A percentile compares a stretch with the other conserved stretches of the same genome.
Conservation (phyloP, 352 stramenopile genomes). For the Phytophthora foliorum region DNA sequence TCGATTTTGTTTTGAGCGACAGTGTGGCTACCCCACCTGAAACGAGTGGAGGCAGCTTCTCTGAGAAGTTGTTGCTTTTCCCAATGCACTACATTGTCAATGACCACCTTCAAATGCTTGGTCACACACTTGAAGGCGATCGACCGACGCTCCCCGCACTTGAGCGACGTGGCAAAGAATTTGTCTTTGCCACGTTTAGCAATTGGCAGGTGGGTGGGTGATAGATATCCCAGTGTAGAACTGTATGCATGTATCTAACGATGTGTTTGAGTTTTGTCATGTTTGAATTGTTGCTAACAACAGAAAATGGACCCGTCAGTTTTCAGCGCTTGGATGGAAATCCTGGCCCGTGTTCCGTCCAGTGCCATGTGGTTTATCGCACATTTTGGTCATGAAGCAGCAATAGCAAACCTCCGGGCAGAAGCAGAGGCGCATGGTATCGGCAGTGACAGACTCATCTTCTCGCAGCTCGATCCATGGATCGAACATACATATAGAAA, state of each 20-base stretch:
- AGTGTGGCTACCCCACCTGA: conserved; percentile 60
- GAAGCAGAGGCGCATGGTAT: conserved; percentile 69
- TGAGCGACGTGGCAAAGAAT: conserved; percentile 19
- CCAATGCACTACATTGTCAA: conserved; percentile 87
- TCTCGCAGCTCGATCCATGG: conserved; percentile 69
- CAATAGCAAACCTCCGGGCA: conserved; percentile 51
- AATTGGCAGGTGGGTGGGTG: conserved; percentile 70
- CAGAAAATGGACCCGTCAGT: conserved; percentile 84
- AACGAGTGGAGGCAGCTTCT: conserved; percentile 49
- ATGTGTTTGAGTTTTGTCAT: background rate
- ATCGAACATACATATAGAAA: conserved; percentile 85
- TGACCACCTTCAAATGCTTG: conserved; percentile 86
- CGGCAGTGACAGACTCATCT: conserved; percentile 64
- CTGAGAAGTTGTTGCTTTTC: conserved; percentile 80
- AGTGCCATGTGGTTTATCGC: conserved; percentile 84
- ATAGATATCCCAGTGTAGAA: background rate
- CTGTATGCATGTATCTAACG: conserved; percentile 2
- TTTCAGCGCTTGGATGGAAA: conserved; percentile 85
- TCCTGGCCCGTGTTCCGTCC: conserved; percentile 68
- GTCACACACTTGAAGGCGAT: conserved; percentile 49
- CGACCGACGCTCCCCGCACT: conserved; percentile 31
- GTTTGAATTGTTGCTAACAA: background rate
- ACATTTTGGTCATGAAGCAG: conserved; percentile 63
- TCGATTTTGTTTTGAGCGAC: conserved; percentile 83
- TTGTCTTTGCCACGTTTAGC: conserved; percentile 88